Conservation (phyloP, 805 yeast genomes). For the Yamadazyma nakazawae region DNA sequence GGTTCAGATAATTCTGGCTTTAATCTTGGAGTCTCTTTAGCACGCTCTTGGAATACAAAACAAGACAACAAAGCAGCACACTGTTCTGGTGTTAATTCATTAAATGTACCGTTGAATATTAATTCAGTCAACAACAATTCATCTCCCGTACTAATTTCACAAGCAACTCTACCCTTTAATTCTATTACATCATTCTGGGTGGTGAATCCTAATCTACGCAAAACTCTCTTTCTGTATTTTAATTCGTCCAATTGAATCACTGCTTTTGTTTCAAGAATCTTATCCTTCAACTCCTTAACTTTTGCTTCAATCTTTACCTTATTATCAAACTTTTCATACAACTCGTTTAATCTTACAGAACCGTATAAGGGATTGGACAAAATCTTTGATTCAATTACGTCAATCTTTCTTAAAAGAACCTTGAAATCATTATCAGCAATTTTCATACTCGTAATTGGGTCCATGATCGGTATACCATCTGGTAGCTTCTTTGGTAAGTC, state of each 20-base stretch:
- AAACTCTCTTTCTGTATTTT: conserved; percentile 86
- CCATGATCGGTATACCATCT: conserved; percentile 86
- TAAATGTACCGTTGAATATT: conserved; percentile 93
- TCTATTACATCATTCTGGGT: conserved; percentile 87
- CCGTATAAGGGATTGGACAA: conserved; percentile 64
- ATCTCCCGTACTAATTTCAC: conserved; percentile 91
- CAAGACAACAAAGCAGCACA: conserved; percentile 90
- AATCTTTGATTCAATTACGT: conserved; percentile 74
- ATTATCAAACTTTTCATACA: conserved; percentile 61
- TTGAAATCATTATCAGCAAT: conserved; percentile 79
- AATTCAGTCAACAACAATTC: conserved; percentile 84
- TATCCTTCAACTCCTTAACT: conserved; percentile 56
- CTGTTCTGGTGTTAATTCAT: conserved; percentile 82
- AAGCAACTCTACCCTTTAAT: conserved; percentile 94
- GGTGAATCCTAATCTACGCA: conserved; percentile 87
- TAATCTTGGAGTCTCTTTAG: conserved; percentile 81
- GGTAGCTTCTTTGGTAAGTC: conserved; percentile 84
- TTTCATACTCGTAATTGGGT: conserved; percentile 91
- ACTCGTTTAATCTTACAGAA: conserved; percentile 55
- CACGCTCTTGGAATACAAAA: conserved; percentile 95
- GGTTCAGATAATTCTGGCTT: conserved; percentile 94
- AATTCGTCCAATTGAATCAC: conserved; percentile 92
- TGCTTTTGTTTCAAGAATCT: conserved; percentile 80
- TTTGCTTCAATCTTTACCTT: conserved; percentile 62
- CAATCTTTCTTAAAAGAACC: conserved; percentile 69